Evolutionary conservation across 2,329 filamentous ascomycete species (phyloP), one percentile per base, ranked within the genome.

Genomic region (Hymenoscyphus fraxineus): DNA sequence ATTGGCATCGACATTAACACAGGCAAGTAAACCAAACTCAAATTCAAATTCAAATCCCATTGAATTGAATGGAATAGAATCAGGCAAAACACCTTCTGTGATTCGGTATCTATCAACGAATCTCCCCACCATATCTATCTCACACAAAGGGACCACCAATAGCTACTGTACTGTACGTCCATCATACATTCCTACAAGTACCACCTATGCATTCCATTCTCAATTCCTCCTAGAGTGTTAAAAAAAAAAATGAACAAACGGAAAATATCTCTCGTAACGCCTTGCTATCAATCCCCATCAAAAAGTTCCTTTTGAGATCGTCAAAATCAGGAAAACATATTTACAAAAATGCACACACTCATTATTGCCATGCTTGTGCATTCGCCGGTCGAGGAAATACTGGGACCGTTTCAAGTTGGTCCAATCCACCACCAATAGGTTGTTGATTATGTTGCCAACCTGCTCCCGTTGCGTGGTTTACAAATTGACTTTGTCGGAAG

Each of bases 401-500:
- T 0, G 89, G 89, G 35, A 92, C 82, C 0, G 93, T 96, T 40
- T 88, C 84, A 55, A 98, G 73, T 68, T 90, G 86, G 74, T 97
- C 91, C 62, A 95, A 75, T 7, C 88, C 89, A 3, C 93, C 92
- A 68, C 96, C 90, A 3, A 95, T 94, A 9, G 89, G 85, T 73
- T 91, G 86, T 69, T 89, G 87, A 66, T 86, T 85, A 68, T 89
- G 84, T 76, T 97, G 93, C 92, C 95, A 98, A 1, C 92, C 92
- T 76, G 91, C 83, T 0, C 94, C 93, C 0, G 93, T 96, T 67
- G 88, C 83, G 73, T 96, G 93, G 74, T 96, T 95, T 61, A 96
- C 88, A 76, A 97, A 96, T 3, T 89, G 87, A 57, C 90, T 92
- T 74, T 98, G 93, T 16, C 95, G 86, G 83, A 98, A 98, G 0